Conservation (phyloP, 495 filamentous ascomycete species). For the Penicillium pulvis region DNA sequence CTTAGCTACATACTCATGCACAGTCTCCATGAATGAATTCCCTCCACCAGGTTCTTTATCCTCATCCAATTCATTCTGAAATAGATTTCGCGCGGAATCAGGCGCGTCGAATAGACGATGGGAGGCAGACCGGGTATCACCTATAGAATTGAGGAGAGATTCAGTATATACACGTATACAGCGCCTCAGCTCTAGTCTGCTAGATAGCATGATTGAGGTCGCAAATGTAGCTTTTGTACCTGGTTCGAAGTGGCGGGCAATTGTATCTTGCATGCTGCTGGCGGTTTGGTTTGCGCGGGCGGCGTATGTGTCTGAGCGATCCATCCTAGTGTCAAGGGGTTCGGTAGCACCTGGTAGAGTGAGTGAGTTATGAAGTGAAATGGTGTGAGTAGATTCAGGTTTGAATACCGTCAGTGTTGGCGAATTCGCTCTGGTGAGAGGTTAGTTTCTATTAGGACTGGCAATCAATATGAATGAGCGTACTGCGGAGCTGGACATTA, state of each 20-base stretch:
- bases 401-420: slow-evolving; percentile 16
- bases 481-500: slow-evolving; percentile 5
- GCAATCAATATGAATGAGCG: neutral
- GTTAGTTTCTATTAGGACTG: neutral
- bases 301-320: slow-evolving; percentile 18
- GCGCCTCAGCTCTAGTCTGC: too few species aligned
- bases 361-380: neutral
- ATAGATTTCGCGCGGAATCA: slow-evolving; percentile 6
- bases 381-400: too few species aligned
- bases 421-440: slow-evolving; percentile 9
- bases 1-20: slow-evolving; percentile 30
- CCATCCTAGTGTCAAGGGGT: slow-evolving; percentile 12
- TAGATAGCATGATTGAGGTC: too few species aligned
- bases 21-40: slow-evolving; percentile 22
- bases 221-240: slow-evolving; percentile 17
- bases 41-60: neutral
- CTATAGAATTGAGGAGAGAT: slow-evolving; percentile 6
- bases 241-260: slow-evolving; percentile 28
- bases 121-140: slow-evolving; percentile 30
- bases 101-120: slow-evolving; percentile 33
- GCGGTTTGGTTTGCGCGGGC: slow-evolving; percentile 21
- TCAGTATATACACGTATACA: neutral
- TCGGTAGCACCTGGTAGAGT: slow-evolving; percentile 17
- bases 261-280: slow-evolving; percentile 22
- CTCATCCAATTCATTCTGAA: slow-evolving; percentile 4